Base-by-base conservation (phyloP, 768 basidiomycete species). In the Phlebiopsis gigantea region DNA sequence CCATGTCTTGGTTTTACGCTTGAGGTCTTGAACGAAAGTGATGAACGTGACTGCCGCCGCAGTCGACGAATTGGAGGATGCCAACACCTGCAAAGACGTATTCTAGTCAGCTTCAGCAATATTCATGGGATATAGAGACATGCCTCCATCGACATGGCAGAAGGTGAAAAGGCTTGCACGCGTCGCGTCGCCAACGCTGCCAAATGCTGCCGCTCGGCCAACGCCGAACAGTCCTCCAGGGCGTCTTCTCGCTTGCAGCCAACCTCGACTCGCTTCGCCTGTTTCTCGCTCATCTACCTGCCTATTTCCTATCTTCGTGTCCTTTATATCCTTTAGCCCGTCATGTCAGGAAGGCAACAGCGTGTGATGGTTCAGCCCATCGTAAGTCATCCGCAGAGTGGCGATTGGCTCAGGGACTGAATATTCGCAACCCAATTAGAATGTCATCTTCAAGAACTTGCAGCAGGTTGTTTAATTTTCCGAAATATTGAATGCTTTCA, bases 341-440 rank as follows among this genome's bases (percentile, higher is more conserved):
- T 67, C 71, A 98, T 98, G 94, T 93, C 90, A 30, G 85, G 83
- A 66, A 88, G 93, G 67, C 91, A 93, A 70, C 89, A 93, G 69
- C 90, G 93, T 69, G 95, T 98, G 80, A 93, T 98, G 93, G 96
- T 98, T 59, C 96, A 98, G 75, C 94, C 94, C 85, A 97, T 97
- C 86, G 95, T 96, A 73, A 66, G 91, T 77, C n/a, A 42, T 25
- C 22, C n/a, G 41, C 42, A 5, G 45, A 48, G 21, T 12, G 44
- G n/a, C 4, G 3, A 39, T 52, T 51, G 61, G 60, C 57, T 60
- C 62, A 31, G 44, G 45, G 9, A 34, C 57, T 42, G 50, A 47
- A 31, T 43, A 22, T 39, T 54, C 34, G 34, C 34, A 14, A 39
- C 34, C 34, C 17, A 3, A 9, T 28, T 61, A 95, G 93, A 96